These are phyloP conservation scores for Clohesyomyces aquaticus DNA, from an alignment of 495 filamentous ascomycete genomes.

Conservation along the genomic window DNA sequence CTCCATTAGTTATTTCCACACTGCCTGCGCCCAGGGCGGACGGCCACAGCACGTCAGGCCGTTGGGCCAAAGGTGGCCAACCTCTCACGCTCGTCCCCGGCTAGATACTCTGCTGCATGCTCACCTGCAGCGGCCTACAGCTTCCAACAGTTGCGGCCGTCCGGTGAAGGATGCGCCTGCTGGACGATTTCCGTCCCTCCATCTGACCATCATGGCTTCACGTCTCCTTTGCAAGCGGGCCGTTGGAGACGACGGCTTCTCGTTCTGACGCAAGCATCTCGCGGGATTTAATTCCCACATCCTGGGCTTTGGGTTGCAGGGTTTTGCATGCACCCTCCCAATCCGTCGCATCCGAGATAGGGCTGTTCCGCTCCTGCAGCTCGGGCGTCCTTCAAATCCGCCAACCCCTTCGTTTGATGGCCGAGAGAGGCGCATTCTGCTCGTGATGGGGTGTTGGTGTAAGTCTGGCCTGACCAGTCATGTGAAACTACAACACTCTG, in stretches of 20 bases:
- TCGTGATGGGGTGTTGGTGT: constrained; percentile 21
- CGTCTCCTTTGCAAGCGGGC: background rate
- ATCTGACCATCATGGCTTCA: too few species aligned
- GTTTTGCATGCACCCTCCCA: constrained; percentile 9
- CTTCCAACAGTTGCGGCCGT: background rate
- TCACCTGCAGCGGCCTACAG: constrained; percentile 16
- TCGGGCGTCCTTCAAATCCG: background rate
- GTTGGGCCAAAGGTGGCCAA: too few species aligned
- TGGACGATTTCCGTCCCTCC: background rate
- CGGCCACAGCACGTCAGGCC: too few species aligned
- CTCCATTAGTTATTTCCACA: too few species aligned
- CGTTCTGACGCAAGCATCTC: constrained; percentile 6
- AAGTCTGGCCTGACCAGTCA: constrained; percentile 14
- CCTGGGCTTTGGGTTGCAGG: constrained; percentile 33
- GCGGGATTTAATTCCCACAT: constrained; percentile 27
- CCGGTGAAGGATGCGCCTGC: background rate
- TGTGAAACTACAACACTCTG: background rate
- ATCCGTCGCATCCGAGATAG: constrained; percentile 27
- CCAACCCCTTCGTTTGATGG: constrained; percentile 9
- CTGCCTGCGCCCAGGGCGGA: too few species aligned
- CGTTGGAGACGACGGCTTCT: constrained; percentile 8
- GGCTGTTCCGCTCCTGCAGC: constrained; percentile 29
- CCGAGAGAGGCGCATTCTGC: constrained; percentile 6
- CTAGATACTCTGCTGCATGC: too few species aligned
- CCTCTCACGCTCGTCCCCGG: constrained; percentile 7